Conservation (phyloP, 345 rosid species). For the Salix viminalis region DNA sequence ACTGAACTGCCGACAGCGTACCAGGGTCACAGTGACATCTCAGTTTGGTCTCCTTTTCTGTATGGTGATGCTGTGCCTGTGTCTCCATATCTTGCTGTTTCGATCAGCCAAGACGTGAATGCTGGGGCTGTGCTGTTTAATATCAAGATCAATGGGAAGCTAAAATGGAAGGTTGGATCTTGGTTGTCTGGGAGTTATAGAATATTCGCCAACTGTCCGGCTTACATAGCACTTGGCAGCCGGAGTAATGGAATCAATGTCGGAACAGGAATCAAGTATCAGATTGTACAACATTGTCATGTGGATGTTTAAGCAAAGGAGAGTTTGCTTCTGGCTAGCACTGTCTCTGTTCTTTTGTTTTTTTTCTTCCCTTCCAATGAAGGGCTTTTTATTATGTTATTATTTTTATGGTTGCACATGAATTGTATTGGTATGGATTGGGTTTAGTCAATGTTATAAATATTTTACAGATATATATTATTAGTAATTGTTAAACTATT, state of each 20-base stretch:
- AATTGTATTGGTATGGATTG: no score
- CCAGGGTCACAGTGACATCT: constrained; percentile 55
- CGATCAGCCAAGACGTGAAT: constrained; percentile 47
- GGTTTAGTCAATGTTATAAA: no score
- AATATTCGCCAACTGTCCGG: constrained; percentile 59
- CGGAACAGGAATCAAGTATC: constrained; percentile 45
- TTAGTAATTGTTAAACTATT: no score
- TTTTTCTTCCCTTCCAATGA: no score
- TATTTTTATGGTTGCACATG: no score
- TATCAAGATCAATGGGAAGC: constrained; percentile 48
- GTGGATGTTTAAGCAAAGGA: constrained; percentile 38
- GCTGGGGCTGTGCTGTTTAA: constrained; percentile 53
- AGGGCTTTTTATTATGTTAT: no score
- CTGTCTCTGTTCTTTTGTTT: no score
- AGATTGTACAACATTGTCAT: constrained; percentile 43
- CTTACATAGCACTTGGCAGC: constrained; percentile 28
- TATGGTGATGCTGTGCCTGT: constrained; percentile 48
- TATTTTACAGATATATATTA: no score
- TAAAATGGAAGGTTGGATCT: constrained; percentile 75
- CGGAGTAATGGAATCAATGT: constrained; percentile 10
- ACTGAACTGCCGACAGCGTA: constrained; percentile 52
- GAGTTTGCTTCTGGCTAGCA: background rate
- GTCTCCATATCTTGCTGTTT: constrained; percentile 31
- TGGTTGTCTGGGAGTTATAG: constrained; percentile 66
- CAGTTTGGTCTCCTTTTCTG: constrained; percentile 69